Evolutionary conservation across 495 filamentous ascomycete species (phyloP).

Genomic region (Aspergillus coremiiformis): DNA sequence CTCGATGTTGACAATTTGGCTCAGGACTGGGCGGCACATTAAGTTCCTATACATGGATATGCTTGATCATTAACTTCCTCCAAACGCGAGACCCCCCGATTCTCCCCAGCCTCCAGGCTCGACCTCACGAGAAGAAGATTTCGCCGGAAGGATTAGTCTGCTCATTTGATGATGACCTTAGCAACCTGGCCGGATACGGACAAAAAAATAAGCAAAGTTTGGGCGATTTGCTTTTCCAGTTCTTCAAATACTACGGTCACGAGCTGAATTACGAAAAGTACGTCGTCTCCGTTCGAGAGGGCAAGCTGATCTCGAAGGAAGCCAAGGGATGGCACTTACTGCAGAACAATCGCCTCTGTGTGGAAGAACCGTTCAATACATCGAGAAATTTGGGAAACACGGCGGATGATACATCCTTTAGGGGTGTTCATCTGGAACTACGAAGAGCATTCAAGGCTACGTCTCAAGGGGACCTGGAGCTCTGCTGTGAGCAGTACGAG

Average conservation of each 20-base stretch:
- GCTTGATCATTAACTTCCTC: slow-evolving; percentile 93
- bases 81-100: slow-evolving; percentile 85
- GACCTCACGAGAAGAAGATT: slow-evolving; percentile 53
- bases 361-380: slow-evolving; percentile 94
- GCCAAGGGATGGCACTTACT: slow-evolving; percentile 78
- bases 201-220: slow-evolving; percentile 72
- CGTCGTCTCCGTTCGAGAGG: slow-evolving; percentile 82
- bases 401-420: slow-evolving; percentile 87
- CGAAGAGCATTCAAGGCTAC: slow-evolving; percentile 79
- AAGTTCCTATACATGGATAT: slow-evolving; percentile 99
- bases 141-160: slow-evolving; percentile 55
- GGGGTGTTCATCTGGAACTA: slow-evolving; percentile 82
- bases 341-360: slow-evolving; percentile 76
- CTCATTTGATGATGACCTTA: slow-evolving; percentile 79
- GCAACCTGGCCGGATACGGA: slow-evolving; percentile 65
- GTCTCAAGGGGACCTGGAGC: slow-evolving; percentile 63
- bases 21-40: slow-evolving; percentile 85
- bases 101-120: slow-evolving; percentile 77
- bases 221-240: slow-evolving; percentile 79
- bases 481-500: slow-evolving; percentile 76
- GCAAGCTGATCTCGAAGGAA: slow-evolving; percentile 71
- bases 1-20: slow-evolving; percentile 13
- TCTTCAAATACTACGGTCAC: slow-evolving; percentile 90
- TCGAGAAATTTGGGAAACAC: slow-evolving; percentile 94
- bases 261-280: slow-evolving; percentile 82